Base-by-base conservation (phyloP, 345 rosid species). In the Heritiera littoralis region DNA sequence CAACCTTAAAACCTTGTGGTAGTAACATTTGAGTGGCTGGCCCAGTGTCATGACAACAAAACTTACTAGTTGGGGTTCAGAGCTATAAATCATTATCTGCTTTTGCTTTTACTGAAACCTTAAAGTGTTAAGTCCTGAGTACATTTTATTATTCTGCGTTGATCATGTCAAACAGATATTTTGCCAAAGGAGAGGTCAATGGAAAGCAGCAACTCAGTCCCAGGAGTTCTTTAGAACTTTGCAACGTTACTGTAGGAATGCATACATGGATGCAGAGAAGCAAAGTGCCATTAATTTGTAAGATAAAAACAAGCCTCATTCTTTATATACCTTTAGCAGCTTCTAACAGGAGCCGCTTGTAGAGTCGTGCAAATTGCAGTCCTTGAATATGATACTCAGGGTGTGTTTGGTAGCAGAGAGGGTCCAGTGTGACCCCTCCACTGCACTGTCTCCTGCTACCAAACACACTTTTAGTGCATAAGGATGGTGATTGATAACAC, bases 131-230 rank as follows among this genome's bases (percentile, higher is more conserved):
- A 10, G 9, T 40, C 54, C 7, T 0, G 13, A 20, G 35, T 30
- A 51, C 59, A 10, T 78, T 77, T 56, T 17, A 28, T 54, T 52
- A 55, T 68, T 76, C 71, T 63, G 18, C 78, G 59, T 18, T 79
- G 72, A 73, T 84, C 49, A 69, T 72, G 48, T 51, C 3, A 35
- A 35, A 70, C 90, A 96, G 99, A 92, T 96, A 78, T 96, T 96
- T 84, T 94, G 89, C 80, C 91, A 96, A 85, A 90, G 92, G 85
- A 93, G 99, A 86, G 99, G 99, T 74, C 99, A 94, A 74, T 96
- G 99, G 99, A 92, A 88, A 88, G 95, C 99, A 2, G 95, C 99
- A 38, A 94, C 95, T 3, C 99, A 92, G 76, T 96, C 99, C 65
- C 99, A 96, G 84, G 99, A 96, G 79, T 81, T 96, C 75, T 87